Evolutionary conservation across 1,284 basidiomycete species (phyloP), one percentile per base, ranked within the genome.

Genomic region (Ganoderma resinaceum): DNA sequence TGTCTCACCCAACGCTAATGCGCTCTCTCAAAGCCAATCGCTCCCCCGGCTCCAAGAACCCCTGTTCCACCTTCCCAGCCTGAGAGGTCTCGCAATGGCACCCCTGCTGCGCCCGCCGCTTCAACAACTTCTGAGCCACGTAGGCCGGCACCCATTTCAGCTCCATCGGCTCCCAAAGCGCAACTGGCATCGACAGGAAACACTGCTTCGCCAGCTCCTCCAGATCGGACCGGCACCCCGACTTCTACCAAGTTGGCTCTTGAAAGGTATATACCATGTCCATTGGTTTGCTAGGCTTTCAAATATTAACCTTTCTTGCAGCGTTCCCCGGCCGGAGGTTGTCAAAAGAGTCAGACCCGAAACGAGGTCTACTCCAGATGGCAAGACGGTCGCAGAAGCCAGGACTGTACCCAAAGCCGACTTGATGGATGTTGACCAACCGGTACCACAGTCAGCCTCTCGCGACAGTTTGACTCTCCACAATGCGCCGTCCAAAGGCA

Each of bases 291-390:
- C 46, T 65, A 23, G 8, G 26, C 42, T 38, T 52, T 60, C n/a
- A 49, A 33, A 18, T 14, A 12, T 67, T 57, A 31, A 38, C 42
- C 16, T 33, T 33, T 12, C n/a, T 33, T 67, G 23, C 72, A 94
- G 91, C 74, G 86, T 93, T 64, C 91, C 91, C 18, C 82, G 91
- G 60, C 92, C 92, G 20, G 90, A 92, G 76, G 91, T 93, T 42
- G 90, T 94, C 63, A 92, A 88, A 77, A 83, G 92, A 69, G 84
- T 92, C 20, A 82, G 91, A 58, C 82, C 85, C 23, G 91, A 92
- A 35, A 64, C 73, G 7, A 78, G 67, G 42, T 62, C 69, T 14
- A 43, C 67, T 62, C 76, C 72, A 8, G 69, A 72, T 26, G 40
- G 58, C 49, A 69, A 82, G 57, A 68, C 70, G 59, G 80, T 82